Evolutionary conservation across 2,329 filamentous ascomycete genomes (phyloP).

Genomic region (Colletotrichum shisoi): DNA sequence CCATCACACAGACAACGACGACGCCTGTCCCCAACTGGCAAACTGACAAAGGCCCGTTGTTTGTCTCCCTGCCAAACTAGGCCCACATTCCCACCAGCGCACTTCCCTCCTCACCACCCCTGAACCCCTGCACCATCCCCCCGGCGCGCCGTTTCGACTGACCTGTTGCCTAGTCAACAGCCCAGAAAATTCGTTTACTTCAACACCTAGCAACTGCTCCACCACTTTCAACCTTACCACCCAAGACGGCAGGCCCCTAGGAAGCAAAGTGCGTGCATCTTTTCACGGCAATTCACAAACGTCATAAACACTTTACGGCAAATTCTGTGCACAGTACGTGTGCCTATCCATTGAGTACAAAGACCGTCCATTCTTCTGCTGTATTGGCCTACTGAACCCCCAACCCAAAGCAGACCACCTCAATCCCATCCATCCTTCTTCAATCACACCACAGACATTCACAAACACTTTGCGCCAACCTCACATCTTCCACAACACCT

Average conservation of each 20-base stretch:
- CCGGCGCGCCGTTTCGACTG: conserved; percentile 30
- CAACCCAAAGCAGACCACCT: conserved; percentile 19
- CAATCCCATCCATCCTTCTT: conserved; percentile 13
- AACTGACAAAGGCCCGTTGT: conserved; percentile 23
- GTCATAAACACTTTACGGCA: conserved; percentile 37
- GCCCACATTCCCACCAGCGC: conserved; percentile 23
- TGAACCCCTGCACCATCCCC: conserved; percentile 32
- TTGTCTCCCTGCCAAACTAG: conserved; percentile 5
- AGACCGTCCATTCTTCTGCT: conserved; percentile 34
- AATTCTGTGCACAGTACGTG: conserved; percentile 20
- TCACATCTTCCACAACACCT: neutral
- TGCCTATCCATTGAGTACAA: conserved; percentile 33
- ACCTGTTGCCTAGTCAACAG: conserved; percentile 38
- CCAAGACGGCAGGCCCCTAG: conserved; percentile 2
- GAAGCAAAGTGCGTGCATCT: conserved; percentile 27
- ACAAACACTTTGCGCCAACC: conserved; percentile 6
- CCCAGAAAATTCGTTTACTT: conserved; percentile 40
- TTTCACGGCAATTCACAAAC: conserved; percentile 39
- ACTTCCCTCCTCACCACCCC: conserved; percentile 30
- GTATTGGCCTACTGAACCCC: conserved; percentile 15
- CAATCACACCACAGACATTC: conserved; percentile 10
- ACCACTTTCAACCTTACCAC: conserved; percentile 18
- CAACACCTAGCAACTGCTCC: conserved; percentile 36
- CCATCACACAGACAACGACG: conserved; percentile 33
- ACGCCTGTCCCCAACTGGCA: neutral